Base-by-base conservation (phyloP, 2,329 filamentous ascomycete species). In the Phaeophleospora eucalypticola region DNA sequence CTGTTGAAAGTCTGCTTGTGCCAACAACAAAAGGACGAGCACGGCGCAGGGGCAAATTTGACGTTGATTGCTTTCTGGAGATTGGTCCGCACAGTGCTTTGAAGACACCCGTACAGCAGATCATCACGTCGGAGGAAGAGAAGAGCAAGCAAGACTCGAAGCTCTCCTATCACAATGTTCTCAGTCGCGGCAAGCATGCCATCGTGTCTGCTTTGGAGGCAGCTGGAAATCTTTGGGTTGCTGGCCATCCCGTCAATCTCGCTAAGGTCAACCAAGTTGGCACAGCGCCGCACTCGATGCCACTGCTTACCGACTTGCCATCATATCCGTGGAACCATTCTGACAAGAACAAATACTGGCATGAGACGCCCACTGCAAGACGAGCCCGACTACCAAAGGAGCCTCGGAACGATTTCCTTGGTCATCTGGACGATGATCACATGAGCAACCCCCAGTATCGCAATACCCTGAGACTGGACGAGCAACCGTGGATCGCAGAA, bases 401-500 rank as follows among this genome's bases (percentile, higher is more conserved):
- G 7, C 7, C 34, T 15, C 7, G 34, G 15, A 36, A n/a, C 7
- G 34, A 36, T n/a, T 17, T 36, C 7, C 16, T 36, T 15, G 34
- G 34, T 36, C 6, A 6, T 6, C 34, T 16, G 7, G 34, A 36
- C 12, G n/a, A 8, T n/a, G 34, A 29, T 20, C 24, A 24, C 38
- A 9, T 29, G 18, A 8, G 10, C 4, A 15, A 4, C 10, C 60
- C 58, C 14, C 39, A 40, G 32, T 64, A 49, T 58, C 57, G 46
- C 46, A 57, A 58, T 39, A 48, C 52, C 24, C 33, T 63, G 14
- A 43, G 52, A 9, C 14, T 53, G 7, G 32, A 34, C 2, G 58
- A 63, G 37, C 36, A 52, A 20, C 54, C 58, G 2, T 60, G 60
- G 62, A 40, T 62, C 2, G 15, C 16, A 12, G 59, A 60, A 18